A percentile compares a stretch with the other conserved stretches of the same genome.
Evolutionary conservation across 2,329 filamentous ascomycete species (phyloP).

Genomic region (Orbilia blumenaviensis): DNA sequence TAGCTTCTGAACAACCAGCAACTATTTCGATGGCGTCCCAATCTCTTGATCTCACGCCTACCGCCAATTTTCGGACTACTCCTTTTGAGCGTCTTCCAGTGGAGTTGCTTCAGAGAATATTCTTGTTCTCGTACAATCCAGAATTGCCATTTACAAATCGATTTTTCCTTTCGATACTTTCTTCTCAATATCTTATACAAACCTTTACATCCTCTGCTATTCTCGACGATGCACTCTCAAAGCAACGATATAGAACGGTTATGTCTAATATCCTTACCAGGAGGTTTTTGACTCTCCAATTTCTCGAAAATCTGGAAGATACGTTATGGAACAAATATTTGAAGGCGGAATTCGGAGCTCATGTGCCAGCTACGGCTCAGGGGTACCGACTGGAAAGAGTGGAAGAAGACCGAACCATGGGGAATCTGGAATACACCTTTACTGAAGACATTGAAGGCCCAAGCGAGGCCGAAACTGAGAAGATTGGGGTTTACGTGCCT

Average conservation of each 20-base stretch:
- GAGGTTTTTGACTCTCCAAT: constrained; percentile 15
- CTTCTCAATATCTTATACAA: constrained; percentile 25
- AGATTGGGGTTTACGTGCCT: not conserved
- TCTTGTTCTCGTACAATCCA: constrained; percentile 40
- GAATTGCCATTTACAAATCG: constrained; percentile 24
- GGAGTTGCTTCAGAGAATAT: constrained; percentile 50
- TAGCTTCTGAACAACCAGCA: not conserved
- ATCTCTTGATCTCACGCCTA: not conserved
- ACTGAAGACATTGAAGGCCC: not conserved
- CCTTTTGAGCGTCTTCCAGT: constrained; percentile 46
- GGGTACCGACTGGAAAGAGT: not conserved
- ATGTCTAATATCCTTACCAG: constrained; percentile 19
- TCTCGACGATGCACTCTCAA: constrained; percentile 24
- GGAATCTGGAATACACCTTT: constrained; percentile 1
- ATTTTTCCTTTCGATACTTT: constrained; percentile 28
- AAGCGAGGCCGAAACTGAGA: not conserved
- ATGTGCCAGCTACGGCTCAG: not conserved
- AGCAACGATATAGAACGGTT: not conserved
- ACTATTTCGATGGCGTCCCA: not conserved
- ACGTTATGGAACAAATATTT: constrained; percentile 23
- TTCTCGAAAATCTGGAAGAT: constrained; percentile 8
- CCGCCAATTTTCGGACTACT: constrained; percentile 15
- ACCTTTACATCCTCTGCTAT: not conserved
- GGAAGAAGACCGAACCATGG: not conserved
- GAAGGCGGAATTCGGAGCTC: not conserved